Base-by-base conservation (phyloP, 2,329 filamentous ascomycete species). In the Fusarium sulawesiense region DNA sequence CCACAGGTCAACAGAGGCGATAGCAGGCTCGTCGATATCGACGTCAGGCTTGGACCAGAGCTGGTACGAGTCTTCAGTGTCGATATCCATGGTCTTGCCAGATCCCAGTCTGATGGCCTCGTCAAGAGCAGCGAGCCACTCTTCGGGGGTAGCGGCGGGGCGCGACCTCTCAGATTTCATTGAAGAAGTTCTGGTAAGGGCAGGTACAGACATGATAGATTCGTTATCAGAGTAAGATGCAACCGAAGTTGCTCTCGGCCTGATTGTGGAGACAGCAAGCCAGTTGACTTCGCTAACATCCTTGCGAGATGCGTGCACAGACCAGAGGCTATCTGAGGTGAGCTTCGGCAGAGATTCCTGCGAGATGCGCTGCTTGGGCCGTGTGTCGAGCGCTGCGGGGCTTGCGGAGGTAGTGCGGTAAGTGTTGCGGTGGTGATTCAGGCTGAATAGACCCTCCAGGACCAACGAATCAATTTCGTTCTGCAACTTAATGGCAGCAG, bases 71-170 rank as follows among this genome's bases (percentile, higher is more conserved):
- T 49, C 66, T 37, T 63, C 68, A 12, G 51, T 32, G 20, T 57
- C 60, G 27, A 67, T 47, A 20, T 55, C 57, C 40, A 56, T 32
- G 42, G 56, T 56, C 68, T 68, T 63, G 49, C 60, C 64, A 40
- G 66, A 64, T 56, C 48, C 62, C 41, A 59, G 49, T 29, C 37
- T 59, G 46, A 74, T 70, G 34, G 74, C 74, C 44, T 74, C 73
- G 8, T 68, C 60, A 41, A 85, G 78, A 6, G 83, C 83, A 20
- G 74, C 73, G 11, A 78, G 74, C 83, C 83, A 84, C 56, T 78
- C 54, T 16, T 73, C 76, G 64, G 66, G 73, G 29, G 60, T 76
- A 55, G 70, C 77, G 62, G 57, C 69, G 25, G 68, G 76, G 51
- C 68, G 65, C 23, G 44, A 53, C 60, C 42, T 66, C 29, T 65